A percentile compares a stretch with the other conserved stretches of the same genome.
Evolutionary conservation across 495 filamentous ascomycete species (phyloP).

Genomic region (Penicillium paradoxum): DNA sequence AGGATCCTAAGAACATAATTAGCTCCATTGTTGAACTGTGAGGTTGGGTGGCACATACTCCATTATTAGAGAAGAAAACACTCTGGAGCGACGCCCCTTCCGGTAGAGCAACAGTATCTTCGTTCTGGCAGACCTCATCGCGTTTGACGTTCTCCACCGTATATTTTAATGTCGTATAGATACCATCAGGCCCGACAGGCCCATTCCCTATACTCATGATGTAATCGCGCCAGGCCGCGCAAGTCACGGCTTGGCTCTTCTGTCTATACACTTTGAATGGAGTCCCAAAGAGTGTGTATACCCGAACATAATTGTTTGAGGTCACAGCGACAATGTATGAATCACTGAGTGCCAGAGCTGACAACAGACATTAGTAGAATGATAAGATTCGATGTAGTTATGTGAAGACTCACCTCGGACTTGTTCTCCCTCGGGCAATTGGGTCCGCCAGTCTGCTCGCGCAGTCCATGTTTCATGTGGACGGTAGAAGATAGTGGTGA

Average conservation of each 20-base stretch:
- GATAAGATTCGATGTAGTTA: neutral
- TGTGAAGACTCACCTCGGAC: conserved; percentile 48
- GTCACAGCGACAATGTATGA: conserved; percentile 87
- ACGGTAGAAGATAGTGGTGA: conserved; percentile 88
- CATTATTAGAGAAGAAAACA: conserved; percentile 87
- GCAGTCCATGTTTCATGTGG: conserved; percentile 96
- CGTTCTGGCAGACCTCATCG: conserved; percentile 86
- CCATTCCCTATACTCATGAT: conserved; percentile 92
- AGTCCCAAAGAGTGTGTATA: conserved; percentile 89
- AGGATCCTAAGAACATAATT: conserved; percentile 58
- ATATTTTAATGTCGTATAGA: conserved; percentile 65
- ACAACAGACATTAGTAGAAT: conserved; percentile 3
- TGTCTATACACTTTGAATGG: conserved; percentile 84
- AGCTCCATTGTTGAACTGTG: conserved; percentile 6
- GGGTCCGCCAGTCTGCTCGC: conserved; percentile 82
- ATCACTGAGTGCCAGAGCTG: conserved; percentile 85
- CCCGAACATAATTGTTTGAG: conserved; percentile 75
- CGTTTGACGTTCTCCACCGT: conserved; percentile 89
- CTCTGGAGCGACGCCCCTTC: conserved; percentile 64
- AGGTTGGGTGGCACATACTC: conserved; percentile 46
- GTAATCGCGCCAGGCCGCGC: conserved; percentile 89
- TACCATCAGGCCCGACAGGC: conserved; percentile 71
- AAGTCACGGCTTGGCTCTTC: conserved; percentile 89
- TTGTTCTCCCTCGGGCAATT: conserved; percentile 74
- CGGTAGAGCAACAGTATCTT: conserved; percentile 82